Percentiles rank a stretch among this genome's conserved stretches.
phyloP scores from a whole-genome alignment of 2,329 filamentous ascomycete species.

The Fulvia fulva region DNA sequence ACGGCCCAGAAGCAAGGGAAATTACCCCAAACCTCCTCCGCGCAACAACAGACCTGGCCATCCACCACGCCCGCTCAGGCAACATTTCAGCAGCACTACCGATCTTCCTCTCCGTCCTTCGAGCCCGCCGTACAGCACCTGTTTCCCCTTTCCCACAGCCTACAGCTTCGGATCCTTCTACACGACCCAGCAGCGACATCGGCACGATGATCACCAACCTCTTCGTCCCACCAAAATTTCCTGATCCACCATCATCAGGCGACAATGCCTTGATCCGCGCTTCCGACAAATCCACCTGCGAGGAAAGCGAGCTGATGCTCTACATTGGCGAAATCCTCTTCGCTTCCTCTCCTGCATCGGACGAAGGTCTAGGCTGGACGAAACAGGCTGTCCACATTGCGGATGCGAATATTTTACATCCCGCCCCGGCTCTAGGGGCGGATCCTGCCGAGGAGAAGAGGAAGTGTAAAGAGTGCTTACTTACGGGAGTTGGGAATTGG shows the following conservation, averaged over 20 bases:
- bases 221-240: slow-evolving; percentile 52
- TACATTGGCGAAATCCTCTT: slow-evolving; percentile 95
- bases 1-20: slow-evolving; percentile 55
- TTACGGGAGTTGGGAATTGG: slow-evolving; percentile 77
- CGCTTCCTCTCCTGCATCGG: slow-evolving; percentile 46
- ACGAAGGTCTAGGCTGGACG: slow-evolving; percentile 79
- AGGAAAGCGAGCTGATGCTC: slow-evolving; percentile 79
- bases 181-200: slow-evolving; percentile 7
- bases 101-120: slow-evolving; percentile 78
- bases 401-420: slow-evolving; percentile 48
- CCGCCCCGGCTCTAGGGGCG: slow-evolving; percentile 14
- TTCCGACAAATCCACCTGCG: slow-evolving; percentile 58
- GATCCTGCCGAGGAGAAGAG: slow-evolving; percentile 24
- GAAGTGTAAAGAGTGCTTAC: slow-evolving; percentile 72
- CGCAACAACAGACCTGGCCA: slow-evolving; percentile 71
- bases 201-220: slow-evolving; percentile 21
- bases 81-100: slow-evolving; percentile 69
- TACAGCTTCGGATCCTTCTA: slow-evolving; percentile 18
- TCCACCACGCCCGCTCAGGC: slow-evolving; percentile 68
- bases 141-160: slow-evolving; percentile 35
- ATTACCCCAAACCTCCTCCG: slow-evolving; percentile 63
- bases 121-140: slow-evolving; percentile 63
- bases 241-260: slow-evolving; percentile 66
- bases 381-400: slow-evolving; percentile 79
- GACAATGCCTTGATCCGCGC: slow-evolving; percentile 62